A percentile compares a stretch with the other conserved stretches of the same genome.
Conservation (phyloP, 1,284 basidiomycete species). For the Moesziomyces sp. region DNA sequence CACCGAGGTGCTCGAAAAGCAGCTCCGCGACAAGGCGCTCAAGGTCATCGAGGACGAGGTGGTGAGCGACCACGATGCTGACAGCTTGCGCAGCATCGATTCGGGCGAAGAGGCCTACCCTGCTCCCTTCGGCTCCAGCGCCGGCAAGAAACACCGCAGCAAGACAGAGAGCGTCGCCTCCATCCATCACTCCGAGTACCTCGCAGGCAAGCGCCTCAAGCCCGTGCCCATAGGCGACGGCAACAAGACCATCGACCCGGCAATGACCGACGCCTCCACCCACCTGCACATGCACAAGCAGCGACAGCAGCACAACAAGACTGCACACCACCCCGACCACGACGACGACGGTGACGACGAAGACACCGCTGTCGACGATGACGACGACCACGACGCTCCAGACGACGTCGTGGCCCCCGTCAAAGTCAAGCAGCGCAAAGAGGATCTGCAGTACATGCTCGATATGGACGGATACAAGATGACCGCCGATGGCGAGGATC, state of each 20-base stretch:
- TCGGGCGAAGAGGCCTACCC: constrained; percentile 51
- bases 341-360: constrained; percentile 6
- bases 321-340: neutral
- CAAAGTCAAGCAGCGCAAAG: constrained; percentile 36
- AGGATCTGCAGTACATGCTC: constrained; percentile 57
- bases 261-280: constrained; percentile 37
- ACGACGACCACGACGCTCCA: constrained; percentile 2
- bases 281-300: constrained; percentile 20
- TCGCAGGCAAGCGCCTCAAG: constrained; percentile 29
- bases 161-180: constrained; percentile 32
- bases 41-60: constrained; percentile 28
- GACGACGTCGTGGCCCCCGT: constrained; percentile 20
- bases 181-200: constrained; percentile 34
- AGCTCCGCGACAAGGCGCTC: constrained; percentile 20
- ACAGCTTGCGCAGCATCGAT: constrained; percentile 8
- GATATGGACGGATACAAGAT: constrained; percentile 68
- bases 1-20: constrained; percentile 33
- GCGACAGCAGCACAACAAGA: constrained; percentile 15
- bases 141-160: constrained; percentile 5
- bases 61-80: constrained; percentile 9
- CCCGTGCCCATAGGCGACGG: constrained; percentile 30
- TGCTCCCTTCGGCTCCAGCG: constrained; percentile 41
- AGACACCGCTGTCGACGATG: constrained; percentile 3
- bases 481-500: constrained; percentile 58
- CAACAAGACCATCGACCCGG: constrained; percentile 22